Evolutionary conservation across 1,139 yeast genomes (phyloP), one percentile per base, ranked within the genome.

Genomic region (Candida sojae): DNA sequence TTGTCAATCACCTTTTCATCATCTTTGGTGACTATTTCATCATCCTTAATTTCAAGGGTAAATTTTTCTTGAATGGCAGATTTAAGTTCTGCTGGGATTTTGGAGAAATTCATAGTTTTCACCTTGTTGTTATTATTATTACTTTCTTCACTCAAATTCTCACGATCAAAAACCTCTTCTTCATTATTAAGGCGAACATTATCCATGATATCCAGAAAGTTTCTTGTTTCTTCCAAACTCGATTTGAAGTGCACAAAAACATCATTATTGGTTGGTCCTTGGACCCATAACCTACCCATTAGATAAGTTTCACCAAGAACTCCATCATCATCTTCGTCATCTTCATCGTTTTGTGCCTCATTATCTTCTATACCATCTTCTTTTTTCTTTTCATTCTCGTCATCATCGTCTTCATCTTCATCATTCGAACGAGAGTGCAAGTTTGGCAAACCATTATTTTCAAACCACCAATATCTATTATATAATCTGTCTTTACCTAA

Each of bases 391-490:
- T 52, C 56, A 5, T 57, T 60, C 5, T 60, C 61, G 3, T 63
- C 67, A 1, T 69, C 76, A 5, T 69, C 71, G 10, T 70, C 70
- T 9, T 70, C 74, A 23, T 71, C 77, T n/a, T 66, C 73, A 25
- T 60, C 68, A 26, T 63, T 65, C 9, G 68, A 63, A 40, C 70
- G 66, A 34, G 79, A 75, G 45, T 75, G 80, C 41, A 82, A 64
- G 23, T 80, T 80, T 5, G 91, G 89, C 48, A 89, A 73, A 0
- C 98, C 98, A 60, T 86, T 86, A 54, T 80, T 77, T 62, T 93
- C 98, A 62, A 92, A 84, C 97, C 97, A 93, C 96, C 96, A 95
- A 64, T 92, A 93, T 55, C 93, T 75, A 67, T 93, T 95, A 63
- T 75, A 90, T 53, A 82, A 80, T 47, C 96, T 74, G 64, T 93